Evolutionary conservation across 1,284 basidiomycete species (phyloP), one percentile per base, ranked within the genome.

Genomic region (Golubevia pallescens): DNA sequence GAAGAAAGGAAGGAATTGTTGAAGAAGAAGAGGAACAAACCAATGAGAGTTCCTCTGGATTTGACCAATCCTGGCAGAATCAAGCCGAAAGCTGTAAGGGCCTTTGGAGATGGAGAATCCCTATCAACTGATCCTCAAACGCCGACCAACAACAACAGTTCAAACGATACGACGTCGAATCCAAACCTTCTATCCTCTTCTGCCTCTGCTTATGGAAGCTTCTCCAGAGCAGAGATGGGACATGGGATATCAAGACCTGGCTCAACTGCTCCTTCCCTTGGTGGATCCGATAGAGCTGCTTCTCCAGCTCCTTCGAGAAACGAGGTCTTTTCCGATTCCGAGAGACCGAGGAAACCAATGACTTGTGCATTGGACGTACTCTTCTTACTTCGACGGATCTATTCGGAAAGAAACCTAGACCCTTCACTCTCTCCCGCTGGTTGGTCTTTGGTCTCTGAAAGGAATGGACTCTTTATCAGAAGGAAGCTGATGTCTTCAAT

Each of bases 1-100:
- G 88, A 89, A n/a, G 94, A 98, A 86, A 90, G 95, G 67, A 93
- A 94, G 87, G 87, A 89, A 21, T 88, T 97, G 53, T 89, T 90
- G 77, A 93, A 91, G 82, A 90, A 91, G 87, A 97, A 96, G 87
- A 90, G 97, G 2, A 88, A 93, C 57, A 94, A 94, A 84, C 93
- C 94, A 8, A 88, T 89, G 7, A 90, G 95, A 16, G 91, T 96
- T 54, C 95, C 97, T 1, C 89, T 99, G 16, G 96, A 98, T n/a
- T n/a, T n/a, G n/a, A n/a, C n/a, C n/a, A n/a, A n/a, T n/a, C n/a
- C n/a, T n/a, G n/a, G n/a, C n/a, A n/a, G n/a, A n/a, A n/a, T n/a
- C n/a, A n/a, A n/a, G n/a, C n/a, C n/a, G n/a, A n/a, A n/a, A n/a
- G n/a, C n/a, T n/a, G n/a, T n/a, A n/a, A n/a, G n/a, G n/a, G n/a